Conservation (phyloP, 148 eudicot species). For the Rhododendron mucronatum region DNA sequence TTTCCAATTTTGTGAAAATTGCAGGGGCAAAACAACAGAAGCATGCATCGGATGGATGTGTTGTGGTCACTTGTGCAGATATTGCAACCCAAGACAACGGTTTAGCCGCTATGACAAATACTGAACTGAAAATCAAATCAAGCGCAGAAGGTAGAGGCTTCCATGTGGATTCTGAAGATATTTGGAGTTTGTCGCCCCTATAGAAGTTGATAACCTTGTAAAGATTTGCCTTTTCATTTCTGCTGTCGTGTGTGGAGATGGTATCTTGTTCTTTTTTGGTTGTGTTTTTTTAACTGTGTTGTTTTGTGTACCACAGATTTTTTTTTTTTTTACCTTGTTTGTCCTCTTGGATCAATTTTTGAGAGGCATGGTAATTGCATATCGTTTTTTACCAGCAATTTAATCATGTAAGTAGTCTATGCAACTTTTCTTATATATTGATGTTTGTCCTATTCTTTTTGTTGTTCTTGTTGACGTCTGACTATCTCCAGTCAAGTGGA, state of each 20-base stretch:
- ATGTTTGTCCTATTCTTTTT: neutral
- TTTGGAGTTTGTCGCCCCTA: neutral
- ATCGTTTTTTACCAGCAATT: neutral
- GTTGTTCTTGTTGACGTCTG: too few species aligned
- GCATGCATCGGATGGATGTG: slow-evolving; percentile 86
- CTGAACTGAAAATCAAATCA: neutral
- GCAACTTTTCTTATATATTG: neutral
- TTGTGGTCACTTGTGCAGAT: slow-evolving; percentile 86
- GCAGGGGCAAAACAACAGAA: slow-evolving; percentile 67
- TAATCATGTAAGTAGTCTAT: neutral
- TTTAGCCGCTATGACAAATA: neutral
- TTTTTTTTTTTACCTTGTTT: neutral
- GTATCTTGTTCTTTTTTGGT: neutral
- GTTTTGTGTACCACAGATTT: neutral
- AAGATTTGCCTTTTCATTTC: neutral
- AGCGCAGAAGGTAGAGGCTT: neutral
- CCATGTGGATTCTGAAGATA: neutral
- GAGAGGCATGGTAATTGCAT: neutral
- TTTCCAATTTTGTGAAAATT: neutral
- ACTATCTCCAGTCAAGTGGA: neutral
- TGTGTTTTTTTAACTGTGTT: neutral
- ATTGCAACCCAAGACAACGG: slow-evolving; percentile 28
- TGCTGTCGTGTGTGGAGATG: neutral
- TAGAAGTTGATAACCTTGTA: neutral
- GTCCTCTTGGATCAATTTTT: neutral